phyloP scores from a whole-genome alignment of 2,329 filamentous ascomycete genomes.

The Eutypa lata region DNA sequence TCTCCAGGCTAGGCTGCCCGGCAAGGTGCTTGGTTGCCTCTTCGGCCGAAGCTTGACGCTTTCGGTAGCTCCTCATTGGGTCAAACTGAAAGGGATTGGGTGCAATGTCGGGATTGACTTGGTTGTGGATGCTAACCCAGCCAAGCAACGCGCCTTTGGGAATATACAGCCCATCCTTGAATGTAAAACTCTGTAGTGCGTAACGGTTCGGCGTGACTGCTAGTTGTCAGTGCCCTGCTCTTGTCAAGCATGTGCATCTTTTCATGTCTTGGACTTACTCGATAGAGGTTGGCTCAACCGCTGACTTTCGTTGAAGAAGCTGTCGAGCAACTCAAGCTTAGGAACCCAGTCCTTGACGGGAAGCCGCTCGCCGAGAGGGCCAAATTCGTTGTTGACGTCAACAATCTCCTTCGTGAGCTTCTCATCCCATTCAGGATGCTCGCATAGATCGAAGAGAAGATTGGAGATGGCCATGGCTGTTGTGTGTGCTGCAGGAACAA shows the following conservation, averaged over 20 bases:
- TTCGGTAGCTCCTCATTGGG: conserved; percentile 5
- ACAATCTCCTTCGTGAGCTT: neutral
- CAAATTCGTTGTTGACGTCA: neutral
- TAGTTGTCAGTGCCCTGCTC: neutral
- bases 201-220: conserved; percentile 4
- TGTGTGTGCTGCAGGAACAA: conserved; percentile 3
- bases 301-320: conserved; percentile 5
- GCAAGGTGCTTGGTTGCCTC: neutral
- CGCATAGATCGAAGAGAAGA: conserved; percentile 2
- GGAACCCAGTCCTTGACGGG: neutral
- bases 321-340: conserved; percentile 4
- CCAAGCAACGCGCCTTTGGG: conserved; percentile 3
- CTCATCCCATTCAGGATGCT: neutral
- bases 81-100: conserved; percentile 4
- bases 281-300: conserved; percentile 1
- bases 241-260: too few relatives aligned
- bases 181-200: conserved; percentile 1
- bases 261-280: conserved; percentile 1
- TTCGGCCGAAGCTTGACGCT: conserved; percentile 1
- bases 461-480: conserved; percentile 4
- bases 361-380: neutral
- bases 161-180: conserved; percentile 2
- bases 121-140: conserved; percentile 1
- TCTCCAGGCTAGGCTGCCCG: neutral
- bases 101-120: conserved; percentile 1